Conservation (phyloP, 2,329 filamentous ascomycete species). For the Ophiostoma piceae region DNA sequence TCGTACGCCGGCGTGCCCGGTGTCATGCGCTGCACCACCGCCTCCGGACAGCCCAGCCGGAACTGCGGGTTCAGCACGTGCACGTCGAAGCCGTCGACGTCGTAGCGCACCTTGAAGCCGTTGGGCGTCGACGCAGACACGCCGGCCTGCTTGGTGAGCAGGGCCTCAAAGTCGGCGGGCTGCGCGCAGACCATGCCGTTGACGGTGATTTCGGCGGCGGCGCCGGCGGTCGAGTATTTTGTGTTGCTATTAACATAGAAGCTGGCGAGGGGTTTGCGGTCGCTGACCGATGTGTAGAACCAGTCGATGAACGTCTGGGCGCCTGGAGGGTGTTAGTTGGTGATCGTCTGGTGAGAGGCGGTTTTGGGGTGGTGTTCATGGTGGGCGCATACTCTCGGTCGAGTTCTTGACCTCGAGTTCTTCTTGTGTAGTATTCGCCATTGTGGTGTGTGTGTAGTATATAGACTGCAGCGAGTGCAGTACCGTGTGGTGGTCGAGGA, state of each 20-base stretch:
- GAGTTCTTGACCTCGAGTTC: conserved; percentile 44
- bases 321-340: conserved; percentile 42
- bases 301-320: conserved; percentile 65
- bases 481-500: neutral
- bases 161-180: conserved; percentile 59
- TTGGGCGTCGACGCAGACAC: conserved; percentile 38
- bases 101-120: conserved; percentile 50
- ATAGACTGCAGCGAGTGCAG: neutral
- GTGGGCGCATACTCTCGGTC: conserved; percentile 40
- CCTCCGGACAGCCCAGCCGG: conserved; percentile 50
- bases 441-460: conserved; percentile 4
- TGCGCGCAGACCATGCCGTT: conserved; percentile 66
- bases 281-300: conserved; percentile 71
- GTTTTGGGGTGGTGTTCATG: neutral
- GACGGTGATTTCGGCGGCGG: conserved; percentile 65
- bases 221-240: conserved; percentile 46
- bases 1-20: conserved; percentile 21
- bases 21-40: conserved; percentile 31
- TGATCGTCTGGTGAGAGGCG: neutral
- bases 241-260: conserved; percentile 64
- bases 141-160: conserved; percentile 58
- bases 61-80: conserved; percentile 71
- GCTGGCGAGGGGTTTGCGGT: conserved; percentile 51
- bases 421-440: conserved; percentile 28
- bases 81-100: conserved; percentile 69